These are phyloP conservation scores for Eragrostis nindensis DNA, from an alignment of 176 grass and related monocot genomes.

Conservation along the genomic window DNA sequence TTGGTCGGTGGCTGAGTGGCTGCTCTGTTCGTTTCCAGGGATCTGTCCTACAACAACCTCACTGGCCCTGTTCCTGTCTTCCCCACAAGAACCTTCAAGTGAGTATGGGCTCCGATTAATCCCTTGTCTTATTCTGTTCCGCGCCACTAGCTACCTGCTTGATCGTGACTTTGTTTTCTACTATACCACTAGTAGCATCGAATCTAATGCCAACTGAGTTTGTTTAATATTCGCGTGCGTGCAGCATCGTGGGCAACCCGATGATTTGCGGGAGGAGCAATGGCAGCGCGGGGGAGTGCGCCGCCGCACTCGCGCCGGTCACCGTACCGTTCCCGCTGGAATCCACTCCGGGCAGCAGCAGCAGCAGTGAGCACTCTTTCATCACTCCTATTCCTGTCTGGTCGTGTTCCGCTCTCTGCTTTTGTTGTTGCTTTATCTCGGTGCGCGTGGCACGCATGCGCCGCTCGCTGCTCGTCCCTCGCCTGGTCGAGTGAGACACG, in stretches of 20 bases:
- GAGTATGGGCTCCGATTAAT: slow-evolving; percentile 11
- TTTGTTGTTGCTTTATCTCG: slow-evolving; percentile 18
- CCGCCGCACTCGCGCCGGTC: slow-evolving; percentile 49
- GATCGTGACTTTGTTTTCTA: not conserved
- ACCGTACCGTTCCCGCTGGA: slow-evolving; percentile 66
- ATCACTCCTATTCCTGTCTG: slow-evolving; percentile 16
- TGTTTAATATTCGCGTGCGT: not conserved
- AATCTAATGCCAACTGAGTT: not conserved
- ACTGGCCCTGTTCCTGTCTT: slow-evolving; percentile 71
- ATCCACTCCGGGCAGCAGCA: slow-evolving; percentile 57
- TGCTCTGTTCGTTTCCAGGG: slow-evolving; percentile 50
- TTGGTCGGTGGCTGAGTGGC: not conserved
- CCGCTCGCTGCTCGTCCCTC: slow-evolving; percentile 16
- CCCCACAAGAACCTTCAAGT: slow-evolving; percentile 92
- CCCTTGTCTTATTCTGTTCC: slow-evolving; percentile 30
- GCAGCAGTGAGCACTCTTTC: slow-evolving; percentile 46
- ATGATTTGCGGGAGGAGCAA: slow-evolving; percentile 73
- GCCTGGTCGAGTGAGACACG: not conserved
- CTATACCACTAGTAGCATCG: not conserved
- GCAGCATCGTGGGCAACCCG: slow-evolving; percentile 90
- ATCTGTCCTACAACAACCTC: slow-evolving; percentile 97
- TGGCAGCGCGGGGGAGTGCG: slow-evolving; percentile 57
- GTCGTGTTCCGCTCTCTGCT: not conserved
- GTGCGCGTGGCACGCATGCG: slow-evolving; percentile 9
- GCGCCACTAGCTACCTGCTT: not conserved